Evolutionary conservation across 2,329 filamentous ascomycete species (phyloP).

Genomic region (Paracoccidioides lutzii): DNA sequence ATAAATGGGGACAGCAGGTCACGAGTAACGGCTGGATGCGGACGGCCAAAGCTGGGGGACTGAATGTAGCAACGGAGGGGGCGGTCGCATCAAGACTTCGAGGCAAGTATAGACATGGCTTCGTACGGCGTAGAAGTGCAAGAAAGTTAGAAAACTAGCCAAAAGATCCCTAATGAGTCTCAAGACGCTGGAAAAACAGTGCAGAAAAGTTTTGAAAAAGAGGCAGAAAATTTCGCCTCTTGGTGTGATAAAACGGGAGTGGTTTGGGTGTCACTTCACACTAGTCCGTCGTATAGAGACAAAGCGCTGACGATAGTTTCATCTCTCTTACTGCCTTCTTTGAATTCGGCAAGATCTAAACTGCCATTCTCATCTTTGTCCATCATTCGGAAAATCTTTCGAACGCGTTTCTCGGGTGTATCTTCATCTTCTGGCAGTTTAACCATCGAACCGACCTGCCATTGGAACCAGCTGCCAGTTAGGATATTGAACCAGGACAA

Average conservation of each 20-base stretch:
- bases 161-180: neutral
- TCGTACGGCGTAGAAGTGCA: neutral
- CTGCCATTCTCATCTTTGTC: constrained; percentile 99
- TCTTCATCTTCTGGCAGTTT: constrained; percentile 98
- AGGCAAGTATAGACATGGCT: neutral
- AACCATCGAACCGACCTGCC: constrained; percentile 92
- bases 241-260: neutral
- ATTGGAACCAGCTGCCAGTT: neutral
- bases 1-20: too few relatives aligned
- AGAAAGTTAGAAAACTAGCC: neutral
- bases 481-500: neutral
- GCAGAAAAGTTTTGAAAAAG: neutral
- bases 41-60: too few relatives aligned
- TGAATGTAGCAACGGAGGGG: too few relatives aligned
- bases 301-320: constrained; percentile 97
- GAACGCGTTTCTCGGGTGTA: constrained; percentile 94
- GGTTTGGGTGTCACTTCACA: constrained; percentile 39
- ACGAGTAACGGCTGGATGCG: too few relatives aligned
- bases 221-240: neutral
- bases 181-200: neutral
- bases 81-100: neutral
- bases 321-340: constrained; percentile 96
- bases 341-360: constrained; percentile 95
- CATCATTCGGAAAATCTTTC: constrained; percentile 99
- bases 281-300: constrained; percentile 89